These are phyloP conservation scores for Cytospora chrysosperma DNA, from an alignment of 2,329 filamentous ascomycete species.

Conservation along the genomic window DNA sequence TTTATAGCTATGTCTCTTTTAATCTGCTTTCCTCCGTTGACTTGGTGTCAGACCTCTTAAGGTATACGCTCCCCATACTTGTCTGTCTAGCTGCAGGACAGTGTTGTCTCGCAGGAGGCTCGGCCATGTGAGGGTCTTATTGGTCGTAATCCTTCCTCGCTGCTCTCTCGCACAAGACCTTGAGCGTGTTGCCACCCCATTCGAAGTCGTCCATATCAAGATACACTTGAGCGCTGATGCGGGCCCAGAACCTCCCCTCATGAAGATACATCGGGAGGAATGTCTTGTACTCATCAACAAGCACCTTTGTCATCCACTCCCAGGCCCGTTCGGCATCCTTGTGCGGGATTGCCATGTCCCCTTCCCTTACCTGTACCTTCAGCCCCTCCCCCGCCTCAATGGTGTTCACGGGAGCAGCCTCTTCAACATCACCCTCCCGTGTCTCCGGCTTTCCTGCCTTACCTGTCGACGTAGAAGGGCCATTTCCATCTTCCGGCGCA, in stretches of 20 bases:
- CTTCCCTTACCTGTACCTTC: constrained; percentile 29
- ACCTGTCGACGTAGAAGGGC: not conserved
- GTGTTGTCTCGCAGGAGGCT: not conserved
- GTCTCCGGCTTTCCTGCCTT: not conserved
- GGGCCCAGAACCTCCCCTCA: constrained; percentile 62
- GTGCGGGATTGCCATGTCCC: constrained; percentile 32
- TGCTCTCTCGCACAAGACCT: constrained; percentile 45
- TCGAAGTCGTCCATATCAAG: constrained; percentile 78
- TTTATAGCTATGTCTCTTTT: not conserved
- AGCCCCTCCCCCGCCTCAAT: constrained; percentile 3
- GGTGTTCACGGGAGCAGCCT: not conserved
- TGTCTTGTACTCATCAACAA: constrained; percentile 64
- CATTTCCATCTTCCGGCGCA: constrained; percentile 24
- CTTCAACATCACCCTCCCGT: constrained; percentile 6
- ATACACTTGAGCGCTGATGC: constrained; percentile 81
- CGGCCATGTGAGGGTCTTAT: not conserved
- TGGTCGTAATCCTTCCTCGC: constrained; percentile 32
- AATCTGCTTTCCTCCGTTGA: not conserved
- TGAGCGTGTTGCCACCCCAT: constrained; percentile 61
- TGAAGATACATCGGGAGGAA: constrained; percentile 67
- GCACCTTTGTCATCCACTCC: constrained; percentile 56
- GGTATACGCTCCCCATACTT: not conserved
- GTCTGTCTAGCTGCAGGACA: not conserved
- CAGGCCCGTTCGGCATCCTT: constrained; percentile 40
- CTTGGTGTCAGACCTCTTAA: not conserved